Evolutionary conservation across 2,329 filamentous ascomycete species (phyloP).

Genomic region (Aureobasidium sp.): DNA sequence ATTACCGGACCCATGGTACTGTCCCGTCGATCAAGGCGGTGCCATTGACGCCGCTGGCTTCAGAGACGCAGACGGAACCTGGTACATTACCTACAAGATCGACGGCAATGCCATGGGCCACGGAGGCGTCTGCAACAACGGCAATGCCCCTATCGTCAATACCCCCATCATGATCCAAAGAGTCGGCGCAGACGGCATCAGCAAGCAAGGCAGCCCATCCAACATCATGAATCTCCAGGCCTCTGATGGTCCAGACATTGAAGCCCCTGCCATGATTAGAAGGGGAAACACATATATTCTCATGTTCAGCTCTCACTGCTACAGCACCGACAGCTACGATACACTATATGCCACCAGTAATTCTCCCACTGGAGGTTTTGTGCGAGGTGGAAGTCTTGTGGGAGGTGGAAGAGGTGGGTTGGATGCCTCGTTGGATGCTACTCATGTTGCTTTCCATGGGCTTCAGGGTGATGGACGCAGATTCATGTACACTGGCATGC

Average conservation of each 20-base stretch:
- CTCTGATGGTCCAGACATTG: constrained; percentile 24
- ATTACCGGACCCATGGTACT: constrained; percentile 22
- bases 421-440: constrained; percentile 19
- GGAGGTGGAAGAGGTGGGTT: constrained; percentile 19
- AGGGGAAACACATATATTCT: constrained; percentile 25
- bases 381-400: constrained; percentile 13
- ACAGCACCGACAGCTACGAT: constrained; percentile 23
- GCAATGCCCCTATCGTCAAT: constrained; percentile 15
- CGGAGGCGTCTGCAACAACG: constrained; percentile 24
- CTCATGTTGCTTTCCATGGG: constrained; percentile 21
- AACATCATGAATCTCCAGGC: constrained; percentile 23
- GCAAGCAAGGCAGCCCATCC: constrained; percentile 19
- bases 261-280: constrained; percentile 24
- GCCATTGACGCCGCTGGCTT: constrained; percentile 26
- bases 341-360: constrained; percentile 21
- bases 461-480: constrained; percentile 20
- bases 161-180: constrained; percentile 26
- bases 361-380: constrained; percentile 16
- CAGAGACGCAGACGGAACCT: constrained; percentile 20
- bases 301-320: constrained; percentile 28
- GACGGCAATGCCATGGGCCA: constrained; percentile 25
- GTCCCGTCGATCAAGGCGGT: constrained; percentile 24
- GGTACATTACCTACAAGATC: constrained; percentile 26
- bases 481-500: constrained; percentile 18
- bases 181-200: constrained; percentile 24